Percentiles rank a stretch among this genome's conserved stretches.
Evolutionary conservation across 176 grass and related monocot species (phyloP).

Genomic region (Luzula sylvatica): DNA sequence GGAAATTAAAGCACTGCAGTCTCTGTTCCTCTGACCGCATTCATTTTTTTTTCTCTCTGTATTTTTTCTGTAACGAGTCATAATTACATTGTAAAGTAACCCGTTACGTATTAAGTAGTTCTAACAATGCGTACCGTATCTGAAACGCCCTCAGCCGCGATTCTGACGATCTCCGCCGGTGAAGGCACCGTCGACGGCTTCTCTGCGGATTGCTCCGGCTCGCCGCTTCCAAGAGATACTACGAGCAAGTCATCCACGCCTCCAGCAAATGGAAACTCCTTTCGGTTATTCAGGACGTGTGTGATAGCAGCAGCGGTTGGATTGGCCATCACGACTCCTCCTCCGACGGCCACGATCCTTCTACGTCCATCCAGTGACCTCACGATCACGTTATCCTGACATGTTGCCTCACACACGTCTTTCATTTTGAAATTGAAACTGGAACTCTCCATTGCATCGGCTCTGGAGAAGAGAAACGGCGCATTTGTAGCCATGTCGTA

Average conservation of each 20-base stretch:
- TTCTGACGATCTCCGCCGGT: conserved; percentile 48
- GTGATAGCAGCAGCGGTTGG: conserved; percentile 69
- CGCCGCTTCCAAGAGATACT: conserved; percentile 52
- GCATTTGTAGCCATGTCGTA: conserved; percentile 56
- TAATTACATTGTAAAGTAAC: too few species aligned
- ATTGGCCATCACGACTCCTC: conserved; percentile 62
- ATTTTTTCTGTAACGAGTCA: too few species aligned
- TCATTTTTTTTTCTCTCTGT: too few species aligned
- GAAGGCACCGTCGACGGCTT: background rate
- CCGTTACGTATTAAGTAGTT: too few species aligned
- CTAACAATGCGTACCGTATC: conserved; percentile 55
- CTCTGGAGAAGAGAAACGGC: conserved; percentile 86
- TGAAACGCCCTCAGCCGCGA: conserved; percentile 65
- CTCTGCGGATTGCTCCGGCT: background rate
- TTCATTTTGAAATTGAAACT: conserved; percentile 76
- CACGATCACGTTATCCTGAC: conserved; percentile 22
- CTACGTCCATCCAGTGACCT: conserved; percentile 39
- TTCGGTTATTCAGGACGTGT: conserved; percentile 75
- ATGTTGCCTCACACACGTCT: conserved; percentile 77
- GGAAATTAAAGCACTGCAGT: too few species aligned
- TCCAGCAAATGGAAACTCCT: conserved; percentile 71
- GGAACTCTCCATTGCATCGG: conserved; percentile 80
- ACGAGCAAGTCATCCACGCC: conserved; percentile 71
- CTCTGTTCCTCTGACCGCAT: too few species aligned
- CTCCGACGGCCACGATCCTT: conserved; percentile 43